These are phyloP conservation scores for Xylaria hypoxylon DNA, from an alignment of 2,329 filamentous ascomycete species.

Conservation along the genomic window DNA sequence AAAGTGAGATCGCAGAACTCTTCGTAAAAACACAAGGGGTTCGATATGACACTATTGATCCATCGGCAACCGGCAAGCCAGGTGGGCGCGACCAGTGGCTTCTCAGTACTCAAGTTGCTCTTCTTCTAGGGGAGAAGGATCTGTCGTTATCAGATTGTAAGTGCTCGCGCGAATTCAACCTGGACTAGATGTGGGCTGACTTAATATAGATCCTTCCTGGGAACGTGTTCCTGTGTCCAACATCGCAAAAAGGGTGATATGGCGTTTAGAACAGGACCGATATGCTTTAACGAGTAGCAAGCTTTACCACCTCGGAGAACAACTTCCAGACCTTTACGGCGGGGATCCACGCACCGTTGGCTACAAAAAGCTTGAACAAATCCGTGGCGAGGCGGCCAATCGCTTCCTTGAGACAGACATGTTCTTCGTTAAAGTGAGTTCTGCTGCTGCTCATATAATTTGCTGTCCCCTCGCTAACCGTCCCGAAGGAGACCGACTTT, in stretches of 20 bases:
- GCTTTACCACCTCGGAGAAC: slow-evolving; percentile 64
- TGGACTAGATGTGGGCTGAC: slow-evolving; percentile 22
- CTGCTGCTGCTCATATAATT: no score
- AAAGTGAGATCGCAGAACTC: slow-evolving; percentile 61
- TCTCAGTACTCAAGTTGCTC: slow-evolving; percentile 72
- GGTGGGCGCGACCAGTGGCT: slow-evolving; percentile 75
- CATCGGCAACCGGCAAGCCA: slow-evolving; percentile 62
- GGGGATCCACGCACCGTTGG: slow-evolving; percentile 58
- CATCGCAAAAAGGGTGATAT: slow-evolving; percentile 69
- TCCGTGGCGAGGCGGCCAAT: slow-evolving; percentile 63
- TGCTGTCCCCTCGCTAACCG: slow-evolving; percentile 33
- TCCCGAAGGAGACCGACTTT: slow-evolving; percentile 68
- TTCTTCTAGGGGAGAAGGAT: slow-evolving; percentile 74
- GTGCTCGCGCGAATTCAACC: slow-evolving; percentile 44
- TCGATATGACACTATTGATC: slow-evolving; percentile 72
- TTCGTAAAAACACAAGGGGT: slow-evolving; percentile 70
- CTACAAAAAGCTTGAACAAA: slow-evolving; percentile 58
- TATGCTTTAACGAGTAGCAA: slow-evolving; percentile 65
- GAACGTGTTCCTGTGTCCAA: slow-evolving; percentile 64
- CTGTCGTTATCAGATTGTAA: slow-evolving; percentile 69
- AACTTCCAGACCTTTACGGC: slow-evolving; percentile 65
- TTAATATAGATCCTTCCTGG: slow-evolving; percentile 66
- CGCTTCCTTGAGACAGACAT: slow-evolving; percentile 69
- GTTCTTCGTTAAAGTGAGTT: slow-evolving; percentile 74
- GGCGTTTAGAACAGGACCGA: slow-evolving; percentile 67